Evolutionary conservation across 495 filamentous ascomycete genomes (phyloP).

Genomic region (Talaromyces borbonicus): DNA sequence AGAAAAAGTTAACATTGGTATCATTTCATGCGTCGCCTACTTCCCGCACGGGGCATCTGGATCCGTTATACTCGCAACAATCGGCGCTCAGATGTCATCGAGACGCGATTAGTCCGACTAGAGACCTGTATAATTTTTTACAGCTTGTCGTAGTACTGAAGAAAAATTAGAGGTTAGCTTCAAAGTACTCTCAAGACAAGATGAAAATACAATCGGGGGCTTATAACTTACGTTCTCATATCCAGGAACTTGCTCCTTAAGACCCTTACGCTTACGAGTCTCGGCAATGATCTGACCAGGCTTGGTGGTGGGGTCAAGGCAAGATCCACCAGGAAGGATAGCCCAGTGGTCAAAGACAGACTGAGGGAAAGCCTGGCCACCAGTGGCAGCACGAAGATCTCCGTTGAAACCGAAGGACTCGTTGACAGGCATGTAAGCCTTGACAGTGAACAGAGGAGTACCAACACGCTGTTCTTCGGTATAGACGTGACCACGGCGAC

Average conservation of each 20-base stretch:
- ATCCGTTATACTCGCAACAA: conserved; percentile 43
- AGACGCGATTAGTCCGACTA: conserved; percentile 23
- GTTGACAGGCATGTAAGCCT: conserved; percentile 98
- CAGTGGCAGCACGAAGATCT: conserved; percentile 87
- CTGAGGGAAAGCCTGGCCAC: conserved; percentile 98
- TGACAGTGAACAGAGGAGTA: conserved; percentile 98
- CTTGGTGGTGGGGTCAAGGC: conserved; percentile 78
- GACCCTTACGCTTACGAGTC: conserved; percentile 98
- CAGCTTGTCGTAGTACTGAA: conserved; percentile 98
- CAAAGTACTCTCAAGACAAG: conserved; percentile 36
- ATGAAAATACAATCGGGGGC: neutral
- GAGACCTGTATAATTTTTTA: conserved; percentile 39
- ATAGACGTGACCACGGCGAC: conserved; percentile 98
- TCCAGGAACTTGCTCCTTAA: conserved; percentile 88
- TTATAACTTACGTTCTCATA: conserved; percentile 77
- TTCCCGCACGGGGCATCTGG: conserved; percentile 14
- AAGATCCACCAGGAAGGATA: conserved; percentile 85
- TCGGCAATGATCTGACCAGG: conserved; percentile 73
- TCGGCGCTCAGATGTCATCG: conserved; percentile 30
- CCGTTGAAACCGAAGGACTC: conserved; percentile 99
- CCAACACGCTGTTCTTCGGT: conserved; percentile 94
- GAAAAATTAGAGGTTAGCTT: conserved; percentile 19
- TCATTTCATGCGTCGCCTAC: conserved; percentile 23
- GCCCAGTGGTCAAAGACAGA: conserved; percentile 98
- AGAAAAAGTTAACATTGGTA: conserved; percentile 33